A percentile compares a stretch with the other conserved stretches of the same genome.
phyloP scores from a whole-genome alignment of 768 basidiomycete species.

The Botryobasidium botryosum region DNA sequence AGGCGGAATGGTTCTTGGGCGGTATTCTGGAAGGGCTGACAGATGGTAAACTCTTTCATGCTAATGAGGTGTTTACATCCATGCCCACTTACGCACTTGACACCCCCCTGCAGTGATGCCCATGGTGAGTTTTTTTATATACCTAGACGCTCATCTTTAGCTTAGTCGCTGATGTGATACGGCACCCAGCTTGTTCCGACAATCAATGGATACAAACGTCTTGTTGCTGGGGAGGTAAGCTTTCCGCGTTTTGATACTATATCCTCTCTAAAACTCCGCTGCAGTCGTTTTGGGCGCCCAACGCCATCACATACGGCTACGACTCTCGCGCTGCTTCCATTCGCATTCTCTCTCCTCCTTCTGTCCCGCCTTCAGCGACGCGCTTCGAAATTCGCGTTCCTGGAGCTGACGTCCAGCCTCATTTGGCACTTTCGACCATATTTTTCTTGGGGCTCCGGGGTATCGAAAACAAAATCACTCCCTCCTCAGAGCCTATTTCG shows the following conservation, averaged over 20 bases:
- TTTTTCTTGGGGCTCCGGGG: conserved; percentile 79
- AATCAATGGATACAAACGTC: conserved; percentile 93
- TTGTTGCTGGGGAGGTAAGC: conserved; percentile 49
- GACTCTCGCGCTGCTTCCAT: conserved; percentile 89
- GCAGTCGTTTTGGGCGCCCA: too few relatives aligned
- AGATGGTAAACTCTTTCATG: conserved; percentile 37
- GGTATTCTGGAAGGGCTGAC: conserved; percentile 79
- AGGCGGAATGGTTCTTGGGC: conserved; percentile 86
- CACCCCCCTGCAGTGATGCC: conserved; percentile 42
- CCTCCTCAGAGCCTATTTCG: conserved; percentile 57
- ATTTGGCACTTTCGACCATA: conserved; percentile 75
- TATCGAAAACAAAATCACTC: conserved; percentile 52
- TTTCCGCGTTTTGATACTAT: conserved; percentile 4
- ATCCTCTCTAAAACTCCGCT: too few relatives aligned
- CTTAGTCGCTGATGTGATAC: too few relatives aligned
- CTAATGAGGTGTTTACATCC: not conserved
- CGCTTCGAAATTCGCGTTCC: conserved; percentile 92
- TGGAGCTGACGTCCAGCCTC: conserved; percentile 94
- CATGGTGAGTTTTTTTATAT: conserved; percentile 40
- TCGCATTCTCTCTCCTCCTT: conserved; percentile 83
- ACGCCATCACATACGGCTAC: conserved; percentile 90
- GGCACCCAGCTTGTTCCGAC: conserved; percentile 74
- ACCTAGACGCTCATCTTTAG: too few relatives aligned
- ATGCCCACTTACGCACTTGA: not conserved
- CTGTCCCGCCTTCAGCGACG: conserved; percentile 60